Percentiles rank a stretch among this genome's conserved stretches.
Evolutionary conservation across 2,329 filamentous ascomycete genomes (phyloP).

Genomic region (Aspergillus transmontanensis): DNA sequence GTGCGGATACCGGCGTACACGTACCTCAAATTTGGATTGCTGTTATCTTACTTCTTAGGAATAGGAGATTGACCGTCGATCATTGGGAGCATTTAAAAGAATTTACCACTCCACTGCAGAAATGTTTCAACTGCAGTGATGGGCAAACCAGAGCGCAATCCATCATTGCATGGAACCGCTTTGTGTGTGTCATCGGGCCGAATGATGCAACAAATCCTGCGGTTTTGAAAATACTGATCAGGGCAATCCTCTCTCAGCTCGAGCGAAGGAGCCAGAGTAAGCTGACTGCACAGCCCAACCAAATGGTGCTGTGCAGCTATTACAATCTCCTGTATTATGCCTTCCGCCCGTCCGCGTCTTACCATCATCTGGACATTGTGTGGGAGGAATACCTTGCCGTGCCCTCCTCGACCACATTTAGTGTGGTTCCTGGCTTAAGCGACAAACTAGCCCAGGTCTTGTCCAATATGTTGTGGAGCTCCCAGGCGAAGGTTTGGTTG

Average conservation of each 20-base stretch:
- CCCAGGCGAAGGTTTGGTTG: constrained; percentile 66
- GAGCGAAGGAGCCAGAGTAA: constrained; percentile 63
- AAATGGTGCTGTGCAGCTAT: constrained; percentile 70
- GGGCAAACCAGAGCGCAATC: constrained; percentile 71
- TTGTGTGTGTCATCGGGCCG: constrained; percentile 73
- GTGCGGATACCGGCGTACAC: constrained; percentile 60
- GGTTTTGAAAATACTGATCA: constrained; percentile 65
- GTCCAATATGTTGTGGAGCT: constrained; percentile 63
- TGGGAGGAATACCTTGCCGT: constrained; percentile 77
- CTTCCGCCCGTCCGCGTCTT: constrained; percentile 69
- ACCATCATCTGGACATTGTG: constrained; percentile 68
- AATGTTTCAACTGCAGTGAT: constrained; percentile 81
- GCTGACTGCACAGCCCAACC: constrained; percentile 47
- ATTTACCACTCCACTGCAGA: constrained; percentile 79
- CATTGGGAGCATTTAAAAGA: constrained; percentile 71
- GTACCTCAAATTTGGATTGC: constrained; percentile 91
- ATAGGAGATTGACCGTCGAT: constrained; percentile 59
- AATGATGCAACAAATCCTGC: constrained; percentile 59
- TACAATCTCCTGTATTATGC: constrained; percentile 82
- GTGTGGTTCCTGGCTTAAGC: constrained; percentile 53
- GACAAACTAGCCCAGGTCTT: constrained; percentile 70
- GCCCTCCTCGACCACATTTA: constrained; percentile 62
- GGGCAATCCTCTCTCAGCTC: constrained; percentile 70
- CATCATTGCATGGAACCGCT: constrained; percentile 81
- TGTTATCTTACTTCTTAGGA: constrained; percentile 74